Evolutionary conservation across 768 basidiomycete genomes (phyloP).

Genomic region (Mycena crocata): DNA sequence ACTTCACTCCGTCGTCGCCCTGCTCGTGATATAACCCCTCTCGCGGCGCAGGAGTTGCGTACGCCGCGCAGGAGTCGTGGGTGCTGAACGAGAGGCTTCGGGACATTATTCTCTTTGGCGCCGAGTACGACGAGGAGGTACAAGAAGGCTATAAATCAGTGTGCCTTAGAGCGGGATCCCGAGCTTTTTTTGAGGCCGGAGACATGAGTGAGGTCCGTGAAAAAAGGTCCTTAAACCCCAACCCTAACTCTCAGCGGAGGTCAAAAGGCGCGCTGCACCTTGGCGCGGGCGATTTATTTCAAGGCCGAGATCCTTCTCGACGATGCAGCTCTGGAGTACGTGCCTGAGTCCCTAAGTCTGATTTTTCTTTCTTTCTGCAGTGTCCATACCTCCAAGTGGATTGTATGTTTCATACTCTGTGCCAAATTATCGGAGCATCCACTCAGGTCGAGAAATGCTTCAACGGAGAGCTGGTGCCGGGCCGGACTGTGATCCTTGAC

Average conservation of each 20-base stretch:
- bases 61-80: constrained; percentile 89
- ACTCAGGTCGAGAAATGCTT: constrained; percentile 65
- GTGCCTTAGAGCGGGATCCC: constrained; percentile 80
- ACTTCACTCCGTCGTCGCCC: constrained; percentile 62
- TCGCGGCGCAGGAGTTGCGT: constrained; percentile 75
- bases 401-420: no score
- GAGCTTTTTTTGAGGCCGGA: constrained; percentile 60
- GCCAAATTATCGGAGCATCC: no score
- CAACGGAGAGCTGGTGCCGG: constrained; percentile 52
- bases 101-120: constrained; percentile 88
- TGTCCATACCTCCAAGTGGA: constrained; percentile 63
- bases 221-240: constrained; percentile 44
- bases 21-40: constrained; percentile 80
- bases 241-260: constrained; percentile 54
- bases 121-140: constrained; percentile 84
- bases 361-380: constrained; percentile 12
- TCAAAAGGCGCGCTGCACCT: constrained; percentile 59
- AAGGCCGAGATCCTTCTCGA: constrained; percentile 56
- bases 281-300: constrained; percentile 59
- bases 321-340: no score
- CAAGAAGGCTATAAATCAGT: constrained; percentile 79
- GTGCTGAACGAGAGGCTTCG: constrained; percentile 83
- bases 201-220: constrained; percentile 58
- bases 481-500: constrained; percentile 55
- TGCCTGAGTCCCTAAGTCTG: no score